Percentiles rank a stretch among this genome's conserved stretches.
Evolutionary conservation across 2,329 filamentous ascomycete genomes (phyloP).

Genomic region (Apiospora koreana): DNA sequence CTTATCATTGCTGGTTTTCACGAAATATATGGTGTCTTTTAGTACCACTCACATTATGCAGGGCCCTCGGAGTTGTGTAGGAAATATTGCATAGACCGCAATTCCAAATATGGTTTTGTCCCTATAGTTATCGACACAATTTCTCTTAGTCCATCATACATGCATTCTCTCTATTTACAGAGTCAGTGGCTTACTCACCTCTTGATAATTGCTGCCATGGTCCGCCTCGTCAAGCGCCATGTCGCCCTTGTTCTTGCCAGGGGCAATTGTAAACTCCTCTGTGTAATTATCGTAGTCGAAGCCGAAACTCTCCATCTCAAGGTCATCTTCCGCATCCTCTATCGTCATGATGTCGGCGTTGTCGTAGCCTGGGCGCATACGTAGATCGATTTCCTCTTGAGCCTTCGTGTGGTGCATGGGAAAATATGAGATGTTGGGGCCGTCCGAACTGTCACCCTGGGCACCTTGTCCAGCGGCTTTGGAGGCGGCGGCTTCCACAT

Average conservation of each 20-base stretch:
- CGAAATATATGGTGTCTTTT: background rate
- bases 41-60: background rate
- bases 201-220: background rate
- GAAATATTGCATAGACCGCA: background rate
- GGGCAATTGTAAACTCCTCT: no score
- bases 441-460: no score
- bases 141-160: no score
- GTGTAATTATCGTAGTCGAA: no score
- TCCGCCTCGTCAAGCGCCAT: background rate
- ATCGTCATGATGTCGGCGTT: no score
- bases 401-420: no score
- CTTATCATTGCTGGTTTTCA: background rate
- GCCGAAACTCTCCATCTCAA: background rate
- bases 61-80: background rate
- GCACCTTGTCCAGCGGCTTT: no score
- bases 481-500: no score
- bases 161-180: no score
- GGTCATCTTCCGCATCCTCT: background rate
- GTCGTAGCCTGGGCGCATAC: no score
- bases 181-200: background rate
- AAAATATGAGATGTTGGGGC: no score
- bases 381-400: no score
- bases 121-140: background rate
- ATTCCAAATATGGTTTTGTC: background rate
- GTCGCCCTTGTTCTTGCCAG: background rate